Conservation (phyloP, 163 green algal species). For the Scenedesmus sp. region DNA sequence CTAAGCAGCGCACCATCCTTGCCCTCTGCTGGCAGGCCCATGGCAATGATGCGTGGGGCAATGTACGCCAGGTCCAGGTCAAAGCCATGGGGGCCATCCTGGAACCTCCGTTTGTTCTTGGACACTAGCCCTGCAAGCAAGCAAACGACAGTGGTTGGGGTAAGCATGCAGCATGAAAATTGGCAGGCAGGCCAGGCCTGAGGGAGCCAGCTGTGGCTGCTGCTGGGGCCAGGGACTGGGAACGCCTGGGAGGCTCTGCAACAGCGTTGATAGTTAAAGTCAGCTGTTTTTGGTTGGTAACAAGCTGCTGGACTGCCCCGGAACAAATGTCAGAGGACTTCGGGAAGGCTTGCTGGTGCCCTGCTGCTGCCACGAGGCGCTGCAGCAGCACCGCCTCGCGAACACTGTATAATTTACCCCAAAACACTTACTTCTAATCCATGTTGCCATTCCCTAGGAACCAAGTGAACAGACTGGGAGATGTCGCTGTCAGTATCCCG, state of each 20-base stretch:
- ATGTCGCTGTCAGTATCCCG: background rate
- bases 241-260: background rate
- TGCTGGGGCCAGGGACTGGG: background rate
- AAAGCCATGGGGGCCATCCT: constrained; percentile 66
- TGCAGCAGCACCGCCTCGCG: background rate
- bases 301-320: background rate
- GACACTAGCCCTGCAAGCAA: constrained; percentile 40
- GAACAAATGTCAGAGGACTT: background rate
- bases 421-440: constrained; percentile 30
- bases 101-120: constrained; percentile 72
- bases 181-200: too few species aligned
- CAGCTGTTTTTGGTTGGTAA: background rate
- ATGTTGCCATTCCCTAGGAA: constrained; percentile 30
- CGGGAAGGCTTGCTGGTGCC: background rate
- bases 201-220: too few species aligned
- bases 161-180: background rate
- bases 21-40: constrained; percentile 77
- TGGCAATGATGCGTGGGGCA: constrained; percentile 82
- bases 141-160: background rate
- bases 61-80: constrained; percentile 88
- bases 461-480: background rate
- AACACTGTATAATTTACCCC: background rate
- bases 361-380: background rate
- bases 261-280: background rate
- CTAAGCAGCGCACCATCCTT: constrained; percentile 32